A percentile compares a stretch with the other conserved stretches of the same genome.
Evolutionary conservation across 768 basidiomycete genomes (phyloP).

Genomic region (Boletus pseudopeckii): DNA sequence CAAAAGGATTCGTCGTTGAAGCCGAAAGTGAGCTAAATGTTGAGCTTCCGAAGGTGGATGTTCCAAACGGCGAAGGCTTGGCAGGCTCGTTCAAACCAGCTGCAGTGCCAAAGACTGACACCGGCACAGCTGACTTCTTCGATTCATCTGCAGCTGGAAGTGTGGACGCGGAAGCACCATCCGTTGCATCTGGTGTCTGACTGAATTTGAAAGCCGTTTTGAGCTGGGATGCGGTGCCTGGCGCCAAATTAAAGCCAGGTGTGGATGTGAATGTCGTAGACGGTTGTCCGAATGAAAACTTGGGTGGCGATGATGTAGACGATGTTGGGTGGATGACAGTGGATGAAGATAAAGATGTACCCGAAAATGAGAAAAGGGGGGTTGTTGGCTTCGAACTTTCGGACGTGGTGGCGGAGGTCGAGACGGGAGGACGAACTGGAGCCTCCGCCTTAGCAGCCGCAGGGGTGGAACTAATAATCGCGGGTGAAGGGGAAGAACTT

Average conservation of each 20-base stretch:
- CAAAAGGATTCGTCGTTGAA: slow-evolving; percentile 12
- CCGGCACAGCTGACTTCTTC: slow-evolving; percentile 26
- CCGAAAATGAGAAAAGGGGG: slow-evolving; percentile 23
- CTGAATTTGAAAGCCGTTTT: slow-evolving; percentile 22
- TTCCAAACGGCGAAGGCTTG: slow-evolving; percentile 23
- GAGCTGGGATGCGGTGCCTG: slow-evolving; percentile 15
- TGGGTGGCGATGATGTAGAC: slow-evolving; percentile 13
- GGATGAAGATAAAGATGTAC: slow-evolving; percentile 8
- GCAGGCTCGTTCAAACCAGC: slow-evolving; percentile 20
- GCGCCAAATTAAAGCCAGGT: slow-evolving; percentile 1
- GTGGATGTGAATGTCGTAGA: slow-evolving; percentile 3
- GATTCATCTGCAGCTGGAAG: slow-evolving; percentile 17
- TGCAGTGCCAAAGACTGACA: slow-evolving; percentile 13
- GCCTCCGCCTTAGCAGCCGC: slow-evolving; percentile 6
- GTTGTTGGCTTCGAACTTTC: slow-evolving; percentile 13
- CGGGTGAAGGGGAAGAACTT: background rate
- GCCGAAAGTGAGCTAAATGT: slow-evolving; percentile 11
- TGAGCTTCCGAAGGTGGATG: slow-evolving; percentile 23
- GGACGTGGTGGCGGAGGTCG: background rate
- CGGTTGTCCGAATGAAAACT: slow-evolving; percentile 27
- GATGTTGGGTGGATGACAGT: slow-evolving; percentile 1
- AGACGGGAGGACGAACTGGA: background rate
- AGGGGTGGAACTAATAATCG: slow-evolving; percentile 9
- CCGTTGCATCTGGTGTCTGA: slow-evolving; percentile 22
- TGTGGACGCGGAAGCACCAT: slow-evolving; percentile 16